These are phyloP conservation scores for Rutstroemia sydowiana DNA, from an alignment of 2,329 filamentous ascomycete species.

Conservation along the genomic window DNA sequence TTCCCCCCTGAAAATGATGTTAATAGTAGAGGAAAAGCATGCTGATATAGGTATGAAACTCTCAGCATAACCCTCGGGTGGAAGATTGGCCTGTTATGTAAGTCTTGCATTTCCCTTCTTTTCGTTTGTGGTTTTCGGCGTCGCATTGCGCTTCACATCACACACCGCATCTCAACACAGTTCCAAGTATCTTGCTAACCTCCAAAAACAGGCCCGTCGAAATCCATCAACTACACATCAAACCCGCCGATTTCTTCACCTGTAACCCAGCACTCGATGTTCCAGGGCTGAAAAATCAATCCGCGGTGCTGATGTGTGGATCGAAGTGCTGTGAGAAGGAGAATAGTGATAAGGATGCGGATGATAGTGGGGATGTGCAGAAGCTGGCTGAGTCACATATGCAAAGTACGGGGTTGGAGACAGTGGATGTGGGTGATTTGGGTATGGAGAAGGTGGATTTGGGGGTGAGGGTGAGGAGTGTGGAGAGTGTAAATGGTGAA, in stretches of 20 bases:
- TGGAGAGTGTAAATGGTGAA: too few relatives aligned
- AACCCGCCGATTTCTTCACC: constrained; percentile 50
- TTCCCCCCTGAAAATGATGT: not conserved
- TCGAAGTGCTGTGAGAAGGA: constrained; percentile 18
- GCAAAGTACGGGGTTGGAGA: constrained; percentile 18
- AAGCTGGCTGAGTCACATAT: constrained; percentile 16
- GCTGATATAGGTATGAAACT: not conserved
- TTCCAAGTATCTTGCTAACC: too few relatives aligned
- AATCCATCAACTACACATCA: constrained; percentile 68
- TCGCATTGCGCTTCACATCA: too few relatives aligned
- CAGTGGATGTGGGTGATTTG: too few relatives aligned
- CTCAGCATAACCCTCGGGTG: constrained; percentile 67
- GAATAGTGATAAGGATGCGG: too few relatives aligned
- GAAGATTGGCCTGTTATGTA: constrained; percentile 75
- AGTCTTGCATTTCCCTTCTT: not conserved
- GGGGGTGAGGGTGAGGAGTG: too few relatives aligned
- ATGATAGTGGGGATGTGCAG: constrained; percentile 20
- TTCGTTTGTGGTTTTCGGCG: too few relatives aligned
- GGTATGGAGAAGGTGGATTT: too few relatives aligned
- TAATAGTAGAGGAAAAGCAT: not conserved
- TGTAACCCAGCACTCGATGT: constrained; percentile 41
- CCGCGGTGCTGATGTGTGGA: constrained; percentile 15
- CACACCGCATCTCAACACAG: too few relatives aligned
- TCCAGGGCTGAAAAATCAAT: constrained; percentile 53
- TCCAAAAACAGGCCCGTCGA: constrained; percentile 49